These are phyloP conservation scores for Aspergillus quadricinctus DNA, from an alignment of 2,329 filamentous ascomycete species.

Conservation along the genomic window DNA sequence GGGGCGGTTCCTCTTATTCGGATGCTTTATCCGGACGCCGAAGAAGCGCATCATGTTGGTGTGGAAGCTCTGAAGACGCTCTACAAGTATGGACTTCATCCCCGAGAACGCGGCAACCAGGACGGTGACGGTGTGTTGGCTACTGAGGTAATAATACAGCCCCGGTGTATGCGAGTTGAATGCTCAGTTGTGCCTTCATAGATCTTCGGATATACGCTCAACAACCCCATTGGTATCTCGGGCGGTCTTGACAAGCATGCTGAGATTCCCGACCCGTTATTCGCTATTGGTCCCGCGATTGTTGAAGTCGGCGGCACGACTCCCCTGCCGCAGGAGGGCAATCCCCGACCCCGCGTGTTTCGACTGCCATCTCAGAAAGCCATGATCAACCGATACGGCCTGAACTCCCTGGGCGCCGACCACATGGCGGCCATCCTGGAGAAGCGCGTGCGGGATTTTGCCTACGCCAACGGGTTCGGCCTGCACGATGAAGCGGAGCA, in stretches of 20 bases:
- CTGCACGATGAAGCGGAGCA: slow-evolving; percentile 60
- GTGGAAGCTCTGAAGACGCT: slow-evolving; percentile 67
- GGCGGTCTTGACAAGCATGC: slow-evolving; percentile 93
- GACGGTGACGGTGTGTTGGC: slow-evolving; percentile 52
- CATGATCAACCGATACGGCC: slow-evolving; percentile 90
- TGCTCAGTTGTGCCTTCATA: slow-evolving; percentile 13
- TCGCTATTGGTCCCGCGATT: slow-evolving; percentile 77
- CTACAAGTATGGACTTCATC: slow-evolving; percentile 70
- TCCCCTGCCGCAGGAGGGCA: slow-evolving; percentile 80
- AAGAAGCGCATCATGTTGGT: slow-evolving; percentile 85
- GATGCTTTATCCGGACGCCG: slow-evolving; percentile 47
- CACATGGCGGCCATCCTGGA: slow-evolving; percentile 75
- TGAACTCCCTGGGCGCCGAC: slow-evolving; percentile 89
- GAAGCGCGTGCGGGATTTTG: slow-evolving; percentile 72
- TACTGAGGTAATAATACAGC: slow-evolving; percentile 41
- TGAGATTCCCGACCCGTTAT: slow-evolving; percentile 78
- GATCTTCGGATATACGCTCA: slow-evolving; percentile 72
- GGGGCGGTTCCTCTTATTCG: slow-evolving; percentile 50
- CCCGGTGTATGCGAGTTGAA: neutral
- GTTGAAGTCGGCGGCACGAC: slow-evolving; percentile 93
- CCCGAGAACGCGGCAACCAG: slow-evolving; percentile 69
- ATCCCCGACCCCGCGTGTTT: slow-evolving; percentile 83
- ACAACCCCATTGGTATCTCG: slow-evolving; percentile 91
- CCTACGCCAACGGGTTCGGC: slow-evolving; percentile 64
- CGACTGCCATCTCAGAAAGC: slow-evolving; percentile 77